Conservation (phyloP, 1,284 basidiomycete genomes). For the Leccinum fuscescens region DNA sequence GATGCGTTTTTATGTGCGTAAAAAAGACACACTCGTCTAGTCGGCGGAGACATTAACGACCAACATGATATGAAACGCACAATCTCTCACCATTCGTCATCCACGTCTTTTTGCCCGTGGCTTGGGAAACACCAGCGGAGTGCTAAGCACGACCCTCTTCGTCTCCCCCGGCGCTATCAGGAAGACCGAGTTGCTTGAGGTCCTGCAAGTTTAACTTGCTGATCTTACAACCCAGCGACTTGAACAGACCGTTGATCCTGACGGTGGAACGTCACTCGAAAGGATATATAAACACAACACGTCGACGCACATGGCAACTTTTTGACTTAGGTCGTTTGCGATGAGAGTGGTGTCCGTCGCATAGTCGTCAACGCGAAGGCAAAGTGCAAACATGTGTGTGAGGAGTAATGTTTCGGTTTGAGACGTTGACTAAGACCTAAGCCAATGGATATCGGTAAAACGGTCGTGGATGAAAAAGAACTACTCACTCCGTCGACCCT, state of each 20-base stretch:
- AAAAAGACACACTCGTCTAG: not conserved
- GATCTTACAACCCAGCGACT: constrained; percentile 66
- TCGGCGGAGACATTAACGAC: not conserved
- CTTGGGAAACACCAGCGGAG: constrained; percentile 81
- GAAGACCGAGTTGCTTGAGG: constrained; percentile 63
- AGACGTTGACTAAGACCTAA: constrained; percentile 67
- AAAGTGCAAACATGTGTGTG: constrained; percentile 77
- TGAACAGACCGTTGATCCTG: constrained; percentile 54
- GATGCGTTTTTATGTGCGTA: not conserved
- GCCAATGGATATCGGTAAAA: not conserved
- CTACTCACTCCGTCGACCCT: constrained; percentile 56
- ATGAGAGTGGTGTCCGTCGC: constrained; percentile 65
- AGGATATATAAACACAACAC: not conserved
- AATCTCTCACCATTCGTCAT: constrained; percentile 5
- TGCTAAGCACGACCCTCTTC: constrained; percentile 69
- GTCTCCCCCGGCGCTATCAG: constrained; percentile 53
- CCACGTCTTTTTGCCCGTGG: constrained; percentile 31
- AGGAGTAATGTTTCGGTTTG: constrained; percentile 69
- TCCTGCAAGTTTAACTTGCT: constrained; percentile 58
- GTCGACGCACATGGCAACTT: constrained; percentile 56
- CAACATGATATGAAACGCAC: not conserved
- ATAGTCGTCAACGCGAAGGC: constrained; percentile 76
- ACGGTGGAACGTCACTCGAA: not conserved
- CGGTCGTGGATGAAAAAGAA: not conserved
- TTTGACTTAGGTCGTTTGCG: constrained; percentile 71